Conservation (phyloP, 306 rosid genomes). For the Cicer pinnatifidum region DNA sequence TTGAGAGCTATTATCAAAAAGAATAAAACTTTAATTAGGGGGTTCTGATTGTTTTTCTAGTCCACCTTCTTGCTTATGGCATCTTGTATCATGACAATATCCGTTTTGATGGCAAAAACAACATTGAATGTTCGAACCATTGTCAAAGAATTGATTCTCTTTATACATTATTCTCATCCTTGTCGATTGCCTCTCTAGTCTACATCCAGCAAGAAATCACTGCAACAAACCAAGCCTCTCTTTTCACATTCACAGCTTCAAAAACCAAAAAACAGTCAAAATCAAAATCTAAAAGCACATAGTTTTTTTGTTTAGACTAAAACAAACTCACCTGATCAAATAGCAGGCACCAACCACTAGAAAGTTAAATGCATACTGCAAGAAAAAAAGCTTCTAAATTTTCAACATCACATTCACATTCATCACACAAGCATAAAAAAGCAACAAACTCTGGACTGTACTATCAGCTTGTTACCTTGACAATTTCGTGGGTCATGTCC, state of each 20-base stretch:
- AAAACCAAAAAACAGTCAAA: neutral
- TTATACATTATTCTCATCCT: conserved; percentile 86
- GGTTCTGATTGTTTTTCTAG: conserved; percentile 37
- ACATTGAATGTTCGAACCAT: conserved; percentile 89
- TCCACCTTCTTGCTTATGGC: conserved; percentile 84
- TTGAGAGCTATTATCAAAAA: too few relatives aligned
- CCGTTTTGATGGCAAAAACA: conserved; percentile 82
- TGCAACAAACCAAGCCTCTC: conserved; percentile 43
- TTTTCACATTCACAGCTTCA: conserved; percentile 27
- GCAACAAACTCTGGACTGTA: conserved; percentile 17
- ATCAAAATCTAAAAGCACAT: neutral
- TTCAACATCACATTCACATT: conserved; percentile 3
- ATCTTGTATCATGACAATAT: conserved; percentile 82
- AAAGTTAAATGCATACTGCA: conserved; percentile 88
- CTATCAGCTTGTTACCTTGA: conserved; percentile 55
- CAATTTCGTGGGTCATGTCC: conserved; percentile 89
- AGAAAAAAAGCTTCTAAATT: conserved; percentile 9
- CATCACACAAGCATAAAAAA: conserved; percentile 1
- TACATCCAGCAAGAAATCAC: conserved; percentile 98
- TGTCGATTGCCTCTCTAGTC: conserved; percentile 84
- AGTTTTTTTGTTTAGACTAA: neutral
- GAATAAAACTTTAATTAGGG: conserved; percentile 50
- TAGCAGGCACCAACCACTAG: conserved; percentile 88
- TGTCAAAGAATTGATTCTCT: conserved; percentile 85
- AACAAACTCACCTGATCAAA: conserved; percentile 74